These are phyloP conservation scores for Alternaria alternata DNA, from an alignment of 2,329 filamentous ascomycete species.

Conservation along the genomic window DNA sequence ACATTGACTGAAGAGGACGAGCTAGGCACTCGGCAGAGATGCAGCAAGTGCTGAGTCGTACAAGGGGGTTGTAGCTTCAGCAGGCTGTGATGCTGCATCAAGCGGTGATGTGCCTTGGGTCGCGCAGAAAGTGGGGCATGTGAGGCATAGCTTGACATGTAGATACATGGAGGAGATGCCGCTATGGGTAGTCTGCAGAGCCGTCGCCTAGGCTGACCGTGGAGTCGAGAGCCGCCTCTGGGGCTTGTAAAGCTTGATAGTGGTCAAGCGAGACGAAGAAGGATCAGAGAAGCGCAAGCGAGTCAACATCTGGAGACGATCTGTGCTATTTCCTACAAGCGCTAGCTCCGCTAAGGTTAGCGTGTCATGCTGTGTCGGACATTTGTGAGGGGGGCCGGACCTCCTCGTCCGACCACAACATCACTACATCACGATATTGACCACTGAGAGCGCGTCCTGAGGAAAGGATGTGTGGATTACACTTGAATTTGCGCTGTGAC, in stretches of 20 bases:
- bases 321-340: conserved; percentile 20
- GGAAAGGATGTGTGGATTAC: not conserved
- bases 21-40: conserved; percentile 18
- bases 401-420: conserved; percentile 27
- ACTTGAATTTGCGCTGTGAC: conserved; percentile 4
- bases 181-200: conserved; percentile 18
- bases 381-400: conserved; percentile 38
- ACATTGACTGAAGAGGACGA: conserved; percentile 16
- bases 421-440: conserved; percentile 17
- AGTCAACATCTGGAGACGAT: conserved; percentile 11
- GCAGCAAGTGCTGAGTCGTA: conserved; percentile 24
- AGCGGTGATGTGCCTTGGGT: conserved; percentile 23
- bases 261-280: conserved; percentile 2
- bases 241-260: conserved; percentile 9
- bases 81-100: conserved; percentile 24
- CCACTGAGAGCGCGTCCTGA: conserved; percentile 18
- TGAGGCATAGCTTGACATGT: conserved; percentile 21
- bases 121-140: conserved; percentile 23
- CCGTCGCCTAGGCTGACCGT: conserved; percentile 14
- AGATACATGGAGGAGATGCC: conserved; percentile 13
- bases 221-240: conserved; percentile 19
- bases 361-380: conserved; percentile 31
- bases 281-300: conserved; percentile 26
- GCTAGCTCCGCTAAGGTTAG: conserved; percentile 20
- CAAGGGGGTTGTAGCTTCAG: conserved; percentile 24